A percentile compares a stretch with the other conserved stretches of the same genome.
phyloP scores from a whole-genome alignment of 2,329 filamentous ascomycete species.

The Aspergillus fumigatus region DNA sequence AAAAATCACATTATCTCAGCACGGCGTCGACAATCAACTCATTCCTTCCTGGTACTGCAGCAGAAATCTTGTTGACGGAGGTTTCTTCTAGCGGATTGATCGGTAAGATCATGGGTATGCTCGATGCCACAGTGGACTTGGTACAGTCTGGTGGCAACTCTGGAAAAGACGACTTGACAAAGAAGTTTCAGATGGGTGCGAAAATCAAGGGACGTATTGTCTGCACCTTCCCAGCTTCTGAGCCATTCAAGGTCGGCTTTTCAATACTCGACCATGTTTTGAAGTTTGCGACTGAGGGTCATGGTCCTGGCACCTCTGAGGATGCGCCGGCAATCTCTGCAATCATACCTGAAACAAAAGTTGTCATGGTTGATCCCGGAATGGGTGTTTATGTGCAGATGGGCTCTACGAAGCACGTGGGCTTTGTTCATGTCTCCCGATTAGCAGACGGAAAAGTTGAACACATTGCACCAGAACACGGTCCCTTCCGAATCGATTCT shows the following conservation, averaged over 20 bases:
- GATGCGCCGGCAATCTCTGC: slow-evolving; percentile 55
- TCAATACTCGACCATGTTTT: slow-evolving; percentile 83
- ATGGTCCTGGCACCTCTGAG: slow-evolving; percentile 40
- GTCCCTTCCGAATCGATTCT: slow-evolving; percentile 72
- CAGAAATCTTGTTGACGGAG: slow-evolving; percentile 77
- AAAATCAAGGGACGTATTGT: slow-evolving; percentile 84
- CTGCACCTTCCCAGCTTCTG: slow-evolving; percentile 76
- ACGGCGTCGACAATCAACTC: slow-evolving; percentile 83
- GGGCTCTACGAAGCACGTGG: slow-evolving; percentile 60
- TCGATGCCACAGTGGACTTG: slow-evolving; percentile 86
- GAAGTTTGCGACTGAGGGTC: slow-evolving; percentile 47
- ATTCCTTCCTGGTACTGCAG: slow-evolving; percentile 86
- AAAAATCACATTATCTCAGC: slow-evolving; percentile 61
- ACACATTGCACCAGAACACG: slow-evolving; percentile 68
- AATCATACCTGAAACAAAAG: slow-evolving; percentile 69
- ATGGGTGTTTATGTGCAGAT: slow-evolving; percentile 78
- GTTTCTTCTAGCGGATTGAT: slow-evolving; percentile 68
- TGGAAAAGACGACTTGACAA: slow-evolving; percentile 64
- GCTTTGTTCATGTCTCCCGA: slow-evolving; percentile 92
- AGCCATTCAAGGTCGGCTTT: slow-evolving; percentile 78
- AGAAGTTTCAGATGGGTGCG: slow-evolving; percentile 75
- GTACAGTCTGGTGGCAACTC: slow-evolving; percentile 79
- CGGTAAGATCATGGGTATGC: slow-evolving; percentile 86
- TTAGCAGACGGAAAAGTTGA: slow-evolving; percentile 89
- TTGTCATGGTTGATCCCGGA: slow-evolving; percentile 72